Evolutionary conservation across 2,329 filamentous ascomycete genomes (phyloP).

Genomic region (Cordyceps javanica): DNA sequence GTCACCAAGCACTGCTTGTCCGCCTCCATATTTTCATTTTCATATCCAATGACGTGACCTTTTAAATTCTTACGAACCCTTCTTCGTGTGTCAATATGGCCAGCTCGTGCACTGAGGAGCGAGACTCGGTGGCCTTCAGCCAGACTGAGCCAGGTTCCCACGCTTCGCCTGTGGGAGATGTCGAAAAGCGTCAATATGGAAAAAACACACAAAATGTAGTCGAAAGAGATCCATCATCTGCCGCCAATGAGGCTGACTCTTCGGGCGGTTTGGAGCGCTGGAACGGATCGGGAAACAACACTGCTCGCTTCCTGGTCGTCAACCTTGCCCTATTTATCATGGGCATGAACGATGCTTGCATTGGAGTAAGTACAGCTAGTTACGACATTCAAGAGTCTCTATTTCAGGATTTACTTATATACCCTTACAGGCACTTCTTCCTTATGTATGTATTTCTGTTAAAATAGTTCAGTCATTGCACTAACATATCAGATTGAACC

Average conservation of each 20-base stretch:
- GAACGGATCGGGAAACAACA: constrained; percentile 56
- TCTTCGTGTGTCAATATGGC: not conserved
- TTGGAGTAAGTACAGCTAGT: constrained; percentile 43
- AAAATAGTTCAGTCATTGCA: no score
- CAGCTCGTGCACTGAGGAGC: not conserved
- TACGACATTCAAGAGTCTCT: no score
- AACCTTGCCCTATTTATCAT: constrained; percentile 59
- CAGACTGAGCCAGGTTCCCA: not conserved
- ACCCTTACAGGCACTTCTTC: constrained; percentile 37
- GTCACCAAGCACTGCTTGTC: not conserved
- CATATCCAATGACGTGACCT: not conserved
- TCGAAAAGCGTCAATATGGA: not conserved
- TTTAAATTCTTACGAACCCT: not conserved
- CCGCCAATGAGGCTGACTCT: not conserved
- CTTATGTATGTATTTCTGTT: constrained; percentile 32
- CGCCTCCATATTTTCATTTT: not conserved
- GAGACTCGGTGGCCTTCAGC: not conserved
- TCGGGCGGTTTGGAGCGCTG: constrained; percentile 42
- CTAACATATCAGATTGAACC: constrained; percentile 41
- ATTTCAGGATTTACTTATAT: not conserved
- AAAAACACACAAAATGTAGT: constrained; percentile 4
- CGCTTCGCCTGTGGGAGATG: not conserved
- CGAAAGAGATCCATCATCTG: constrained; percentile 4
- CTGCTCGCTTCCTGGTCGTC: constrained; percentile 51
- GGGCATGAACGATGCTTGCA: constrained; percentile 63